Evolutionary conservation across 768 basidiomycete genomes (phyloP), one percentile per base, ranked within the genome.

Genomic region (Amanita pseudoporphyria): DNA sequence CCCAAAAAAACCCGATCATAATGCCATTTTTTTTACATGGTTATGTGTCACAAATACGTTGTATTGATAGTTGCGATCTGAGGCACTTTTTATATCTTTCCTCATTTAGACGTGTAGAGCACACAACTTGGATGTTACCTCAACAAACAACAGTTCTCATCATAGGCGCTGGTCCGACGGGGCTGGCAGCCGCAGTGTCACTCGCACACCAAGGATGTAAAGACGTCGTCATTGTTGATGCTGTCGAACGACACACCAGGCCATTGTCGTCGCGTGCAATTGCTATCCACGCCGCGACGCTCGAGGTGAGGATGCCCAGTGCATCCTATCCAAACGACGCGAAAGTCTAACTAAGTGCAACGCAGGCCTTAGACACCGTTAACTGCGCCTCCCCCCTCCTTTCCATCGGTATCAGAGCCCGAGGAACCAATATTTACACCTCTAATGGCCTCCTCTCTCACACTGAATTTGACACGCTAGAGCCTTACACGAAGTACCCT

Each of bases 121-220:
- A n/a, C n/a, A n/a, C n/a, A n/a, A n/a, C n/a, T n/a, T n/a, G n/a
- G n/a, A 57, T 60, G 56, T 52, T 61, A 16, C 58, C 60, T 45
- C 36, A 48, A 33, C 51, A 49, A 40, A 70, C 73, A 6, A 69
- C 69, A 19, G 60, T 77, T 22, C 69, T 77, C 46, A 66, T 79
- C 24, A 68, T 78, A 10, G 76, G 74, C 22, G 73, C 72, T 21
- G 76, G 77, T 12, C 77, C 77, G n/a, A n/a, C n/a, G n/a, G n/a
- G n/a, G n/a, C n/a, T n/a, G n/a, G n/a, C n/a, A n/a, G n/a, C n/a
- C n/a, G n/a, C n/a, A n/a, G n/a, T n/a, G n/a, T n/a, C n/a, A n/a
- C n/a, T n/a, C n/a, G n/a, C n/a, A n/a, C n/a, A 19, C 9, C 67
- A 73, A 13, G 69, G 69, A 3, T 66, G 69, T 38, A 57, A 51